phyloP scores from a whole-genome alignment of 2,329 filamentous ascomycete genomes.

The Zelopaecilomyces penicillatus region DNA sequence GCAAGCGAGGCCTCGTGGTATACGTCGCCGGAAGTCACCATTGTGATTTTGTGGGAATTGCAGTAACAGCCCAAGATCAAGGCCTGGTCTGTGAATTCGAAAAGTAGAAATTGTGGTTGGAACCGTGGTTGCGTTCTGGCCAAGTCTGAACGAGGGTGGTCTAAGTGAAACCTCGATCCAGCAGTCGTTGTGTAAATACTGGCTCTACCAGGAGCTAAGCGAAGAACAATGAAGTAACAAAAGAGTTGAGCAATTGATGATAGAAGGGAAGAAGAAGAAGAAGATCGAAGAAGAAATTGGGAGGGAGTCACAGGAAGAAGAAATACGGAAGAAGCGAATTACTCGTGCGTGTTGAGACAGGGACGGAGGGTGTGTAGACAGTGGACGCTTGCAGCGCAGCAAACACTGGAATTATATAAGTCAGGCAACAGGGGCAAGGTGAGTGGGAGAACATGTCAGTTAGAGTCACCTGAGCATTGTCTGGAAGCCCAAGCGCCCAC shows the following conservation, averaged over 20 bases:
- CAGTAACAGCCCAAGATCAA: neutral
- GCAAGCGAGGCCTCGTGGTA: slow-evolving; percentile 16
- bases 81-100: neutral
- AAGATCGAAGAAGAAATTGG: neutral
- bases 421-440: too few species aligned
- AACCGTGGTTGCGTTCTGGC: neutral
- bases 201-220: neutral
- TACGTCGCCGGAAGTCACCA: slow-evolving; percentile 10
- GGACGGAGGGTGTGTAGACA: too few species aligned
- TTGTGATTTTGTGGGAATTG: neutral
- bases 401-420: too few species aligned
- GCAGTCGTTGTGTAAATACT: neutral
- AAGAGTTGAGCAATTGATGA: neutral
- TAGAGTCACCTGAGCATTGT: too few species aligned
- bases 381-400: too few species aligned
- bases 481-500: too few species aligned
- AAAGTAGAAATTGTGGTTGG: neutral
- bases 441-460: too few species aligned
- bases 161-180: neutral
- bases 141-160: neutral
- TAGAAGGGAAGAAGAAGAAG: neutral
- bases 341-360: too few species aligned
- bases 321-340: too few species aligned
- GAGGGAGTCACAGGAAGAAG: too few species aligned
- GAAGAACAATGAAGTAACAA: too few species aligned